A percentile compares a stretch with the other conserved stretches of the same genome.
Conservation (phyloP, 345 rosid genomes). For the Xanthoceras sorbifolium region DNA sequence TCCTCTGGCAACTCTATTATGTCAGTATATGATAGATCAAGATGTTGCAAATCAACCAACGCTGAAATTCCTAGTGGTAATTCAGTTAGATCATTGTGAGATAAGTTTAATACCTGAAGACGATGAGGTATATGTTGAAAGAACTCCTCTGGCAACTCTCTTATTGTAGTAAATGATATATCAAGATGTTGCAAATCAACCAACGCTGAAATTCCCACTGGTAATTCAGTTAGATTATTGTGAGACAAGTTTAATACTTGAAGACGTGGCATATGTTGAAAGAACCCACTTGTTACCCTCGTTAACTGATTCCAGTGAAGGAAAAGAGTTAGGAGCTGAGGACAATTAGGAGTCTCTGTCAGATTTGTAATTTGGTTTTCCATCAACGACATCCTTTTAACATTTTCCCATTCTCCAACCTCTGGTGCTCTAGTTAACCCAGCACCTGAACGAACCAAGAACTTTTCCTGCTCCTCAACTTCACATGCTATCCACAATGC, state of each 20-base stretch:
- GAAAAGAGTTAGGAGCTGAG: slow-evolving; percentile 32
- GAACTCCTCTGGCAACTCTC: not conserved
- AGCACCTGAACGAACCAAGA: slow-evolving; percentile 19
- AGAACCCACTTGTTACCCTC: slow-evolving; percentile 17
- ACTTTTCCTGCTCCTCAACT: slow-evolving; percentile 16
- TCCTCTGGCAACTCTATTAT: slow-evolving; percentile 29
- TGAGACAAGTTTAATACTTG: not conserved
- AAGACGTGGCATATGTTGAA: slow-evolving; percentile 22
- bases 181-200: not conserved
- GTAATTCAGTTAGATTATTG: not conserved
- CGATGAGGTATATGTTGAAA: slow-evolving; percentile 20
- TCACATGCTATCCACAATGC: slow-evolving; percentile 36
- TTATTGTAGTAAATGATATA: not conserved
- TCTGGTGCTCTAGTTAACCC: slow-evolving; percentile 19
- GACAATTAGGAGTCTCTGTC: slow-evolving; percentile 16
- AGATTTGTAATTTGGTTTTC: slow-evolving; percentile 20
- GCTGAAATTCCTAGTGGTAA: slow-evolving; percentile 31
- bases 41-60: slow-evolving; percentile 20
- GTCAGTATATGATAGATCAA: slow-evolving; percentile 29
- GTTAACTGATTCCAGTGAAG: slow-evolving; percentile 1
- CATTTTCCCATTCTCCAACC: slow-evolving; percentile 19
- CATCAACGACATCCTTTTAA: slow-evolving; percentile 33
- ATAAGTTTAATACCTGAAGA: slow-evolving; percentile 38
- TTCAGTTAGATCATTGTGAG: slow-evolving; percentile 4
- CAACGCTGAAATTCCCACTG: not conserved